Evolutionary conservation across 371 early-diverging fungal genomes (phyloP), one percentile per base, ranked within the genome.

Genomic region (Circinella minor): DNA sequence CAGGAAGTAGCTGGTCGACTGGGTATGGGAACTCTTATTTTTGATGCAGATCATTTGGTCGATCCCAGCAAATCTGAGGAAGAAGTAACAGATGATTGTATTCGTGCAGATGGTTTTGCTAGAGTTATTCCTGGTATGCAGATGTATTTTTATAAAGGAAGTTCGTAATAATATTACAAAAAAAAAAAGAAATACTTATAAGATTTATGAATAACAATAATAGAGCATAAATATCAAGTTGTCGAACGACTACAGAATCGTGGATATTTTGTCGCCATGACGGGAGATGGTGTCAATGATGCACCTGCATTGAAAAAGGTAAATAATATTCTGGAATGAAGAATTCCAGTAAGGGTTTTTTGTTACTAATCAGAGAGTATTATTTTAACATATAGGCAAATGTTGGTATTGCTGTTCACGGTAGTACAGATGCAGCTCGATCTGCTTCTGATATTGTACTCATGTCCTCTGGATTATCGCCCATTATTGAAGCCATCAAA

Each of bases 401-500:
- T 82, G 93, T 93, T 43, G 95, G 94, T 63, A 93, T 93, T 73
- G 94, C 95, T 17, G 93, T 95, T 47, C 88, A 93, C 37, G 93
- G 93, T 27, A 92, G 94, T 69, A 96, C 97, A 9, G 98, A 97
- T 74, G 96, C 96, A 7, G 96, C 96, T 27, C 89, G 97, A 38
- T 90, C 94, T 2, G 97, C 97, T 8, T 90, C 96, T 17, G 97
- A 98, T 80, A 95, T 97, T 75, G 96, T 98, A 6, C 75, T 98
- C 63, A 74, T 94, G n/a, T 90, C 94, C 20, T 89, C 93, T 4
- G 95, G 96, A 34, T 86, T 97, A 36, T 88, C 93, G 39, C 93
- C 96, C 0, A 96, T 96, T 70, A 91, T 94, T 49, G 94, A 94
- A 71, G 96, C 94, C 37, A 88, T 96, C 70, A 76, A 86, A 57